These are phyloP conservation scores for Chaetomiaceae sp. DNA, from an alignment of 2,329 filamentous ascomycete species.

Conservation along the genomic window DNA sequence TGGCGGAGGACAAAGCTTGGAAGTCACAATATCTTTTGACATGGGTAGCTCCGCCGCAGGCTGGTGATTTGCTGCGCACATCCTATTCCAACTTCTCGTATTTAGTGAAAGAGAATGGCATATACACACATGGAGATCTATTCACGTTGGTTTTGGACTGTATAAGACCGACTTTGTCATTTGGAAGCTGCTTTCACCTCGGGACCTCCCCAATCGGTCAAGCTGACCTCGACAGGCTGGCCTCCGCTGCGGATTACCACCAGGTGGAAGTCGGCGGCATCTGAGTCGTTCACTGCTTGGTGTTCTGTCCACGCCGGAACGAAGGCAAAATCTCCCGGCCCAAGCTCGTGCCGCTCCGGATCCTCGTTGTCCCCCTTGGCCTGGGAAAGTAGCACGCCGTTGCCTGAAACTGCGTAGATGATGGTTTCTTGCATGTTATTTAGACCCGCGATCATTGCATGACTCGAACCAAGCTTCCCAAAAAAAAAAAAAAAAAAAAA, in stretches of 20 bases:
- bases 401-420: conserved; percentile 60
- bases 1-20: no score
- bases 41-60: no score
- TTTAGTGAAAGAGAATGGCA: no score
- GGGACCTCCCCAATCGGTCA: conserved; percentile 58
- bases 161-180: not conserved
- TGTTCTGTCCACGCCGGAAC: conserved; percentile 68
- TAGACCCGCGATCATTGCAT: not conserved
- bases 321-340: conserved; percentile 64
- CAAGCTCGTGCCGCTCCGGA: conserved; percentile 52
- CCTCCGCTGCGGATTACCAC: conserved; percentile 60
- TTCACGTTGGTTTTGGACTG: no score
- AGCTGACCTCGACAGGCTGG: conserved; percentile 57
- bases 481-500: no score
- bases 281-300: conserved; percentile 63
- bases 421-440: conserved; percentile 53
- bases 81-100: no score
- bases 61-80: no score
- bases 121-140: no score
- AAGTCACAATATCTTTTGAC: no score
- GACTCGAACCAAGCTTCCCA: not conserved
- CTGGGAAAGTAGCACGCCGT: conserved; percentile 56
- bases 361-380: conserved; percentile 43
- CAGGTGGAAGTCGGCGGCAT: conserved; percentile 59
- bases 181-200: conserved; percentile 31